Base-by-base conservation (phyloP, 2,329 filamentous ascomycete genomes). In the Nothomitra cinnamomea region DNA sequence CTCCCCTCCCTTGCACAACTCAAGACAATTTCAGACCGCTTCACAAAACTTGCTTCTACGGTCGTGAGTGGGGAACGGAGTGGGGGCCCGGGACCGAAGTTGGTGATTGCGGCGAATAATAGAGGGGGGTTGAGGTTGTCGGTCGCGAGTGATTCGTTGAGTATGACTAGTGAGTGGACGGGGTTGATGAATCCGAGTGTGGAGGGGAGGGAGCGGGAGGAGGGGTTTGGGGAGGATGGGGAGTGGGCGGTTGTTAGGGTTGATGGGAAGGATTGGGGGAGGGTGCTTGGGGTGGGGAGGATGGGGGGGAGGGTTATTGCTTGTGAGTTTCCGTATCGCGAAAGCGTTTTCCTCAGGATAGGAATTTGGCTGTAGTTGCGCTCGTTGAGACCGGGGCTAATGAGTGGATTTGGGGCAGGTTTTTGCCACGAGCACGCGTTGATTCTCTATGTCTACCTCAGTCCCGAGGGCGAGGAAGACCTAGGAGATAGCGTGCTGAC, bases 41-140 rank as follows among this genome's bases (percentile, higher is more conserved):
- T 96, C 69, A 96, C 88, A 42, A 90, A 86, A 63, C 78, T 96
- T 2, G 87, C 86, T 1, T 60, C 70, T 2, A 69, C 77, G 50
- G 58, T 59, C 40, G 70, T 72, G 21, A 70, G 67, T 4, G 51
- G 54, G 12, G 58, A 57, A 24, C 69, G 70, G 15, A 57, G 62
- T 6, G 60, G 62, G 2, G 45, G 45, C 61, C 62, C 62, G 4
- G 63, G 66, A 2, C 74, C 87, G 0, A 86, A 88, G 61, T 72
- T 98, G 2, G 87, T 95, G 65, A 70, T 96, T 43, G 83, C 83
- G 53, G 92, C 89, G 28, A 98, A 95, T 67, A 95, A 95, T 87
- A 86, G 94, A 67, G 92, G 92, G 19, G 82, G 81, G 55, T 70
- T 98, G 55, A 81, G 81, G 48, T 74, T 98, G 57, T 80, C 84